Base-by-base conservation (phyloP, 1,284 basidiomycete genomes). In the Rhodotorula glutinis region DNA sequence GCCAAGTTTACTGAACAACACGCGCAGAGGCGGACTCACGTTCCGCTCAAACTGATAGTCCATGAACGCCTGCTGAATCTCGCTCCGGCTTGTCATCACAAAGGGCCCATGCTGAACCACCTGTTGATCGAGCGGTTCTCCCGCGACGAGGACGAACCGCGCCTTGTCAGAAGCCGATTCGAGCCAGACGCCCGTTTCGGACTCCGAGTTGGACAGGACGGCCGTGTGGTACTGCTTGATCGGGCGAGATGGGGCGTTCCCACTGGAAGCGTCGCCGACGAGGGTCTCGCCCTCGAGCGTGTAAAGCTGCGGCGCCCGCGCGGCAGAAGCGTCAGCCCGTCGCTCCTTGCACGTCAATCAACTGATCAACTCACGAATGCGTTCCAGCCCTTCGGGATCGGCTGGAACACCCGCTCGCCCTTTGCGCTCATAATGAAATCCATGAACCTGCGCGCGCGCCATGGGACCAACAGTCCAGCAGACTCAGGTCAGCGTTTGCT, bases 91-190 rank as follows among this genome's bases (percentile, higher is more conserved):
- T 16, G n/a, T 58, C 46, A 57, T 55, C 5, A 51, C 29, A 49
- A 43, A 51, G 38, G 55, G 57, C 19, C 74, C 76, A 90, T 92
- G 88, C 77, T 95, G 92, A 62, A 91, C 83, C 5, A 96, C 90
- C 0, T 85, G 82, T 79, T 98, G 93, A 71, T 93, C 85, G 9
- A 98, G 83, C 17, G 94, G 92, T 79, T 95, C 88, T 14, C 90
- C 94, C 10, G 93, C 88, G 65, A 89, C 83, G 83, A 75, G 64
- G 33, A 79, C 74, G 43, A 76, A 55, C 7, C 69, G 46, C 41
- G 72, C 65, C n/a, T 67, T 69, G 29, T 67, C 63, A 4, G 49
- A 63, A 3, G 33, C 57, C 27, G 57, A 60, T 16, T 60, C 88
- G 75, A 95, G 76, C 25, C 90, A 81, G 56, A 90, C 82, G 63